Conservation (phyloP, 2,329 filamentous ascomycete species). For the Fusarium odoratissimum region DNA sequence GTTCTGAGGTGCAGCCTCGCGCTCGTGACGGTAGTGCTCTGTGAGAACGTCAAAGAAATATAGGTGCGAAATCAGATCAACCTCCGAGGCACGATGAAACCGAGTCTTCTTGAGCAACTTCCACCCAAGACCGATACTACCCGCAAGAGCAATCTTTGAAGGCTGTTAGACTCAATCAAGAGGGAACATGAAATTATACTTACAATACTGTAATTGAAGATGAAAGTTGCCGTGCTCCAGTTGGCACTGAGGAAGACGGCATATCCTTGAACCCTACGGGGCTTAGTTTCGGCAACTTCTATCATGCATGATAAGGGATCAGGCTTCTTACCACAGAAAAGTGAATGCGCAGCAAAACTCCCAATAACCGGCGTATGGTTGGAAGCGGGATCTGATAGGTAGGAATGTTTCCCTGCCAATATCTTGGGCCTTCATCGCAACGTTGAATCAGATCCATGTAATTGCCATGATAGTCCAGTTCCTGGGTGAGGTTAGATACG, state of each 20-base stretch:
- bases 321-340: not conserved
- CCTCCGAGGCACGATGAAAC: not conserved
- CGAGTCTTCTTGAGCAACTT: not conserved
- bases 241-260: not conserved
- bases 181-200: fast-evolving
- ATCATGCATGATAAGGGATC: not conserved
- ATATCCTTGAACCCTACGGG: not conserved
- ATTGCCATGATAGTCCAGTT: not conserved
- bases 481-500: not conserved
- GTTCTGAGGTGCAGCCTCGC: not conserved
- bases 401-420: not conserved
- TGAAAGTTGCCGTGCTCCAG: not conserved
- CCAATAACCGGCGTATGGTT: not conserved
- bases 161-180: not conserved
- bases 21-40: not conserved
- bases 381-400: not conserved
- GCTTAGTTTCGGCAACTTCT: not conserved
- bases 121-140: not conserved
- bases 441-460: not conserved
- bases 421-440: not conserved
- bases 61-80: not conserved
- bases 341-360: not conserved
- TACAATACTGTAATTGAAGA: not conserved
- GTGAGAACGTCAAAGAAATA: not conserved
- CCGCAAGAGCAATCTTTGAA: not conserved